A percentile compares a stretch with the other conserved stretches of the same genome.
These are phyloP conservation scores for Cruciata laevipes DNA, from an alignment of 257 asterid genomes.

Conservation along the genomic window DNA sequence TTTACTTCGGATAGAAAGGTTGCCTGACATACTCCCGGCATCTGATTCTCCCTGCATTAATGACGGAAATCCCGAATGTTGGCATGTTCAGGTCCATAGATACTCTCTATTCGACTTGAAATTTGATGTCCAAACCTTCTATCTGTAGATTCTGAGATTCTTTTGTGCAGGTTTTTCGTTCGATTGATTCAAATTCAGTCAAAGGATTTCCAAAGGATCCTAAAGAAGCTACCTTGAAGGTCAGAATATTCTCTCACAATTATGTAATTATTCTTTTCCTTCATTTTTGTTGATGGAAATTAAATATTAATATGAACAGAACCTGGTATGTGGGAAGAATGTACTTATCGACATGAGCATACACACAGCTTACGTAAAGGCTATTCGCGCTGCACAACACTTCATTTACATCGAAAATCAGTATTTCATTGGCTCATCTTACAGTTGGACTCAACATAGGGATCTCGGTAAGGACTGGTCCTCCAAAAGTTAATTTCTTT, in stretches of 20 bases:
- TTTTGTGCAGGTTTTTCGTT: conserved; percentile 70
- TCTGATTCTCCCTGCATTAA: conserved; percentile 61
- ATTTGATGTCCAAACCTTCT: neutral
- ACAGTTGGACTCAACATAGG: conserved; percentile 74
- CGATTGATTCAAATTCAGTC: conserved; percentile 95
- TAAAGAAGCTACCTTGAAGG: conserved; percentile 65
- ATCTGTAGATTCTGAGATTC: conserved; percentile 1
- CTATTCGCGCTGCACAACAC: conserved; percentile 95
- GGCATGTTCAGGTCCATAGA: conserved; percentile 81
- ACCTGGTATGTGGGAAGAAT: conserved; percentile 90
- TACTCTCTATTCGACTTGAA: neutral
- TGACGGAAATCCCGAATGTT: conserved; percentile 67
- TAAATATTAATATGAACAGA: conserved; percentile 35
- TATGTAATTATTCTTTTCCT: conserved; percentile 10
- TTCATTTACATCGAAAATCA: conserved; percentile 92
- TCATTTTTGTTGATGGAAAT: neutral
- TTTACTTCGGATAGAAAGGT: conserved; percentile 76
- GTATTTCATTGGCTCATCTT: conserved; percentile 95
- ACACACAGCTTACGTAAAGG: conserved; percentile 88
- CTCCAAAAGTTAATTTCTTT: neutral
- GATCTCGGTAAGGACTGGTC: conserved; percentile 55
- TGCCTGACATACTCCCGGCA: conserved; percentile 80
- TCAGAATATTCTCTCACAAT: conserved; percentile 29
- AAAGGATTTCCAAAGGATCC: conserved; percentile 93
- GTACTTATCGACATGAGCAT: conserved; percentile 96